Conservation (phyloP, 768 basidiomycete genomes). For the Kwoniella dejecticola region DNA sequence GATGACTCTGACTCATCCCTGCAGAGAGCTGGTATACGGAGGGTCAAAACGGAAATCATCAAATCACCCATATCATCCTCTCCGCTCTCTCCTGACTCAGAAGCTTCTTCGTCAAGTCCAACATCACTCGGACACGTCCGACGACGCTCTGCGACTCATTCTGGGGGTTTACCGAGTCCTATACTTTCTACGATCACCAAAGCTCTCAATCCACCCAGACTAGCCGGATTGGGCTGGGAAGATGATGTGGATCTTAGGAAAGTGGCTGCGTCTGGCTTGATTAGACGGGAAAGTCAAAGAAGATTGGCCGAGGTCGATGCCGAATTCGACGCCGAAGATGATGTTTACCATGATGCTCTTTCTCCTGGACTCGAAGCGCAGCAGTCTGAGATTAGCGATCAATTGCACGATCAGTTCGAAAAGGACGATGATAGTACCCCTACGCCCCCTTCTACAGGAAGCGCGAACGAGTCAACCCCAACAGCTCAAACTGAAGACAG, state of each 20-base stretch:
- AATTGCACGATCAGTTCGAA: neutral
- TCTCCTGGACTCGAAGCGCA: neutral
- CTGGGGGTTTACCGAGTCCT: conserved; percentile 14
- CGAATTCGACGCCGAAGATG: conserved; percentile 19
- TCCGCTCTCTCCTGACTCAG: conserved; percentile 2
- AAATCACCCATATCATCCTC: conserved; percentile 21
- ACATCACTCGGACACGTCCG: conserved; percentile 16
- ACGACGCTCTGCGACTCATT: conserved; percentile 47
- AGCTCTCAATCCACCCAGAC: conserved; percentile 5
- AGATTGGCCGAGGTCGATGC: conserved; percentile 20
- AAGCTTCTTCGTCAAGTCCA: conserved; percentile 4
- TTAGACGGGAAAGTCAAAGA: conserved; percentile 19
- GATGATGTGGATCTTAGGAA: conserved; percentile 32
- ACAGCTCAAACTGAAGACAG: conserved; percentile 2
- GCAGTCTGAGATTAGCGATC: neutral
- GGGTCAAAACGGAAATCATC: conserved; percentile 37
- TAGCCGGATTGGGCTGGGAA: conserved; percentile 31
- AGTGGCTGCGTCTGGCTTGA: conserved; percentile 25
- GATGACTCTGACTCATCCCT: conserved; percentile 25
- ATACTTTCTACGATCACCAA: neutral
- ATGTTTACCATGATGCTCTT: conserved; percentile 22
- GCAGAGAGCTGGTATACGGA: conserved; percentile 21
- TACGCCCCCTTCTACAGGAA: neutral
- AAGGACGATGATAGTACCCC: conserved; percentile 2
- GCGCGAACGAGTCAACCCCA: neutral